Conservation (phyloP, 768 basidiomycete genomes). For the Collybia sp. region DNA sequence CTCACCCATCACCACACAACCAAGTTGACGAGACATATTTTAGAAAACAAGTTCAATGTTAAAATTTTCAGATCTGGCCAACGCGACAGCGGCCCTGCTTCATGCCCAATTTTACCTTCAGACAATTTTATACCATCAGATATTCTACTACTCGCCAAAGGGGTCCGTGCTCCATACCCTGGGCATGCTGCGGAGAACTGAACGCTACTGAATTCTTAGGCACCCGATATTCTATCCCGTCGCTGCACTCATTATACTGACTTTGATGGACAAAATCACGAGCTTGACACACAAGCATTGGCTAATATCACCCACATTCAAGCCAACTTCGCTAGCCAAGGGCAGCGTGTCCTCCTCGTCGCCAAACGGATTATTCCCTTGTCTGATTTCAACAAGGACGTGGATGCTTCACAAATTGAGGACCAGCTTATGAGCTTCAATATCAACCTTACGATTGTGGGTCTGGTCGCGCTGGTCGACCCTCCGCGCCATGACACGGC, state of each 20-base stretch:
- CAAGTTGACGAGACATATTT: slow-evolving; percentile 7
- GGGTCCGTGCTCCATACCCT: slow-evolving; percentile 18
- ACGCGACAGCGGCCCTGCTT: not conserved
- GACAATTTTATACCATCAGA: slow-evolving; percentile 15
- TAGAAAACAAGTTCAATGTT: slow-evolving; percentile 50
- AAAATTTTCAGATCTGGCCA: slow-evolving; percentile 27
- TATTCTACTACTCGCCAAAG: slow-evolving; percentile 35
- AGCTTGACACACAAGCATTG: slow-evolving; percentile 22
- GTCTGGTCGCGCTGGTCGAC: slow-evolving; percentile 57
- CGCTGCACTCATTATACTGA: slow-evolving; percentile 34
- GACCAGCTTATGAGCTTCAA: slow-evolving; percentile 38
- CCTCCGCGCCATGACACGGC: slow-evolving; percentile 52
- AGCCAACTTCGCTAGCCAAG: slow-evolving; percentile 45
- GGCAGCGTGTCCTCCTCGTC: slow-evolving; percentile 60
- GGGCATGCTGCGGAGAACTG: slow-evolving; percentile 19
- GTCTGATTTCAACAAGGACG: slow-evolving; percentile 22
- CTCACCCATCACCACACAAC: not conserved
- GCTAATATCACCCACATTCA: slow-evolving; percentile 29
- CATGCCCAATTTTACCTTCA: slow-evolving; percentile 1
- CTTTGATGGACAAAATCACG: slow-evolving; percentile 28
- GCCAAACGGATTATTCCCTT: slow-evolving; percentile 38
- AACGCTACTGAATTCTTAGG: slow-evolving; percentile 17
- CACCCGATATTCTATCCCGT: slow-evolving; percentile 45
- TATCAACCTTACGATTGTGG: slow-evolving; percentile 45
- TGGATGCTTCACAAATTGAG: slow-evolving; percentile 32